Base-by-base conservation (phyloP, 2,329 filamentous ascomycete species). In the Diaporthe australafricana region DNA sequence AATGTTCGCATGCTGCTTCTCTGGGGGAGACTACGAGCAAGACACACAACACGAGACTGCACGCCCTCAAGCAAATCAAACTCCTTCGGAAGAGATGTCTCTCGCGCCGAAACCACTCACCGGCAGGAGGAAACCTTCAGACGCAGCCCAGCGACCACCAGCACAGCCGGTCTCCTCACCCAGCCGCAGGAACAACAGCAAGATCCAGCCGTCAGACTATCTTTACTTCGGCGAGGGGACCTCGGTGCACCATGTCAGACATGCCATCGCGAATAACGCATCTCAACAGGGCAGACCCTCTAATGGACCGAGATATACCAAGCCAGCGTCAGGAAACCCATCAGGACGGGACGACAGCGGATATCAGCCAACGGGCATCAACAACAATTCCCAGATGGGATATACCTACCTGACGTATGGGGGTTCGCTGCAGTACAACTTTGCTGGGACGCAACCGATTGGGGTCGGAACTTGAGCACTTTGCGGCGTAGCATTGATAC, bases 151-250 rank as follows among this genome's bases (percentile, higher is more conserved):
- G 22, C 45, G 30, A 20, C 50, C 6, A 16, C 55, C 53, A 30
- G 5, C 65, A 22, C 16, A 22, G 9, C 48, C 63, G 16, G 53
- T 45, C 35, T 62, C 42, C 9, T n/a, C 66, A 6, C 20, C 40
- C 40, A 38, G 38, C 30, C 14, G 27, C 30, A 42, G 40, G n/a
- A 27, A 56, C 4, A 68, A 50, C 5, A 5, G n/a, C 42, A 38
- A 57, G 52, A 42, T 68, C 27, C 12, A 47, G 11, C 66, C 66
- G 3, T 27, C 66, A 8, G 66, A 68, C n/a, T 68, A 68, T 6
- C 55, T 82, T 32, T 82, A 77, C 72, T 78, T 81, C 53, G 79
- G 76, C 11, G 73, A 79, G 52, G 78, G 79, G 0, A 74, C 81
- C 14, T 35, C 81, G 14, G 72, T 80, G 11, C 77, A 79, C 1